These are phyloP conservation scores for Leptographium wingfieldii DNA, from an alignment of 2,329 filamentous ascomycete species.

Conservation along the genomic window DNA sequence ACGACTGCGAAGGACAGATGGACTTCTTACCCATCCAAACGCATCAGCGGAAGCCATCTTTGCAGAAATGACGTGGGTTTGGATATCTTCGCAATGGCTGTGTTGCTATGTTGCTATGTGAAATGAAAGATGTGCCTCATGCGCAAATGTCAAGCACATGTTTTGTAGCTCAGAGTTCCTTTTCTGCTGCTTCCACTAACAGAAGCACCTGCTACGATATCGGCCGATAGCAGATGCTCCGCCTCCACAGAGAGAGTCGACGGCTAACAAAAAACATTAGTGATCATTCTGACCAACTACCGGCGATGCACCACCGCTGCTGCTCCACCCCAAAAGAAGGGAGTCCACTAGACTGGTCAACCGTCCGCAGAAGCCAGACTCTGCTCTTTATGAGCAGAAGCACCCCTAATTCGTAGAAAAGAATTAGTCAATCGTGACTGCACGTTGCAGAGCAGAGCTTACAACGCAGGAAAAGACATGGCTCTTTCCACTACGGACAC, in stretches of 20 bases:
- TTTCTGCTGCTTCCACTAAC: neutral
- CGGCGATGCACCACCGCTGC: neutral
- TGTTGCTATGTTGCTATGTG: neutral
- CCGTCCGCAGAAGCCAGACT: neutral
- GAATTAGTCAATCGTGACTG: neutral
- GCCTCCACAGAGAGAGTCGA: neutral
- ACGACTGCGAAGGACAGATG: neutral
- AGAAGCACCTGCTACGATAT: neutral
- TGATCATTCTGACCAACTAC: neutral
- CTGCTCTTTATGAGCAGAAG: neutral
- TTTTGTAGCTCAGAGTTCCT: neutral
- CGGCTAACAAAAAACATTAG: neutral
- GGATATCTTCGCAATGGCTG: neutral
- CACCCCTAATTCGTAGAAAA: neutral
- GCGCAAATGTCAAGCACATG: neutral
- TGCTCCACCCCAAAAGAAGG: neutral
- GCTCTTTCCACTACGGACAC: neutral
- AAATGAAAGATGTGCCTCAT: neutral
- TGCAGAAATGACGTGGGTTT: neutral
- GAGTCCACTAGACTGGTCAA: neutral
- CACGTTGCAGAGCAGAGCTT: neutral
- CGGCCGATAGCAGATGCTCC: neutral
- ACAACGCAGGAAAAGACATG: neutral
- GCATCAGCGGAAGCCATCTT: conserved; percentile 20
- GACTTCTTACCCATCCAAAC: conserved; percentile 2